These are phyloP conservation scores for Phaeosphaeria sp. DNA, from an alignment of 2,329 filamentous ascomycete genomes.

Conservation along the genomic window DNA sequence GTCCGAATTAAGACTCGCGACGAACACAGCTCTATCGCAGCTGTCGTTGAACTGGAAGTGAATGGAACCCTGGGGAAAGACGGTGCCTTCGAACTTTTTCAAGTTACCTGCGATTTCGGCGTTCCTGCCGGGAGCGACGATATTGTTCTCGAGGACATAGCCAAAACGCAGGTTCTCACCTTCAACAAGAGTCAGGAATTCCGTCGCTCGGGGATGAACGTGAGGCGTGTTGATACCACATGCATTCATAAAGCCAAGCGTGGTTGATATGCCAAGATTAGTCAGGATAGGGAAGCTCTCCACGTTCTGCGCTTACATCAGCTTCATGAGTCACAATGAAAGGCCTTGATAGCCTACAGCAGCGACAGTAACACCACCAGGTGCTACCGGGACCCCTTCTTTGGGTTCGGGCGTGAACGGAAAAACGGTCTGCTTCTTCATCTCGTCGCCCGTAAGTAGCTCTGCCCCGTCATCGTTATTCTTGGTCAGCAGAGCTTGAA, in stretches of 20 bases:
- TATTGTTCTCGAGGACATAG: constrained; percentile 56
- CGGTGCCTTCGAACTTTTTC: constrained; percentile 53
- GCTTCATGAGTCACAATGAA: neutral
- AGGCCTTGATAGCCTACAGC: constrained; percentile 27
- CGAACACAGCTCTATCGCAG: constrained; percentile 53
- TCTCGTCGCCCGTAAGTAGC: constrained; percentile 39
- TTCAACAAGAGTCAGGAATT: constrained; percentile 55
- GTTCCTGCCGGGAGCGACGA: constrained; percentile 40
- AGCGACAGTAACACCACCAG: constrained; percentile 33
- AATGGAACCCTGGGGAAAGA: constrained; percentile 56
- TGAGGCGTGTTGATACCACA: constrained; percentile 59
- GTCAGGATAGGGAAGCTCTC: constrained; percentile 50
- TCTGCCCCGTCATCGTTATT: neutral
- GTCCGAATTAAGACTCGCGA: constrained; percentile 53
- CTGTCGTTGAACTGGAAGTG: constrained; percentile 59
- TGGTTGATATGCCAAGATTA: constrained; percentile 47
- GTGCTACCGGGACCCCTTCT: too few species aligned
- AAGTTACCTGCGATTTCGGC: constrained; percentile 51
- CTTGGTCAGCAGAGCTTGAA: constrained; percentile 45
- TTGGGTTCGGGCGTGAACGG: constrained; percentile 59
- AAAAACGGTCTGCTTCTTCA: constrained; percentile 66
- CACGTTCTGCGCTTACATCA: constrained; percentile 35
- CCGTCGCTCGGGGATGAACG: constrained; percentile 56
- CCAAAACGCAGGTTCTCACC: constrained; percentile 52
- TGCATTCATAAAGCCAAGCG: constrained; percentile 49